These are phyloP conservation scores for Poa annua DNA, from an alignment of 176 grass and related monocot species.

Conservation along the genomic window DNA sequence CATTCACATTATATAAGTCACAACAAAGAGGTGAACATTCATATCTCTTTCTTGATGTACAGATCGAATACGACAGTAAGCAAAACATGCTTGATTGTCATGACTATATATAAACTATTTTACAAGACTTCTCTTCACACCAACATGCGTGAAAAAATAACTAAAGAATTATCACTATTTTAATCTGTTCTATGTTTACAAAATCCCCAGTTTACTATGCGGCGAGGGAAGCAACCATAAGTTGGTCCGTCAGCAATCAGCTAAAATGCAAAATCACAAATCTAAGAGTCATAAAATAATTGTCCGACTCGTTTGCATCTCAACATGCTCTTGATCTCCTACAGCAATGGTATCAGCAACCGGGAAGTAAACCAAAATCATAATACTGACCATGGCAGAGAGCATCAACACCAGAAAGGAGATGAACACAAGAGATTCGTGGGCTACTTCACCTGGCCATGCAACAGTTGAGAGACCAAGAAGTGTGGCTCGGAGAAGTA, in stretches of 20 bases:
- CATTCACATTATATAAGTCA: slow-evolving; percentile 17
- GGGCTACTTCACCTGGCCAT: slow-evolving; percentile 55
- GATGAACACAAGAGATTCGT: slow-evolving; percentile 77
- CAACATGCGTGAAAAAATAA: slow-evolving; percentile 20
- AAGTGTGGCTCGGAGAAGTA: slow-evolving; percentile 67
- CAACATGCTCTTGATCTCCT: slow-evolving; percentile 59
- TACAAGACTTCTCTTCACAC: slow-evolving; percentile 42
- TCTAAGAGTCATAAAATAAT: slow-evolving; percentile 32
- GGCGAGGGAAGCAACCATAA: slow-evolving; percentile 22
- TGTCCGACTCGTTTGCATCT: slow-evolving; percentile 50
- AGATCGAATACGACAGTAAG: slow-evolving; percentile 5
- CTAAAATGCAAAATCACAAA: slow-evolving; percentile 1
- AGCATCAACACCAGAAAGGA: slow-evolving; percentile 83
- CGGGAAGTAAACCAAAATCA: slow-evolving; percentile 90
- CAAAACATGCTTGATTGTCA: slow-evolving; percentile 41
- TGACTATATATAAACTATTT: slow-evolving; percentile 22
- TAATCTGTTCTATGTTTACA: slow-evolving; percentile 49
- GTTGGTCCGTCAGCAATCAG: slow-evolving; percentile 9
- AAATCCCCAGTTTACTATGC: slow-evolving; percentile 25
- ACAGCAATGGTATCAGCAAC: slow-evolving; percentile 73
- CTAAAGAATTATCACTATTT: slow-evolving; percentile 23
- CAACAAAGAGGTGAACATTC: slow-evolving; percentile 14
- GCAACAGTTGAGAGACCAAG: slow-evolving; percentile 78
- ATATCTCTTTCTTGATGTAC: slow-evolving; percentile 23
- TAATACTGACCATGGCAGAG: slow-evolving; percentile 65